A percentile compares a stretch with the other conserved stretches of the same genome.
These are phyloP conservation scores for Ceratobasidium sp. DNA, from an alignment of 1,284 basidiomycete species.

Conservation along the genomic window DNA sequence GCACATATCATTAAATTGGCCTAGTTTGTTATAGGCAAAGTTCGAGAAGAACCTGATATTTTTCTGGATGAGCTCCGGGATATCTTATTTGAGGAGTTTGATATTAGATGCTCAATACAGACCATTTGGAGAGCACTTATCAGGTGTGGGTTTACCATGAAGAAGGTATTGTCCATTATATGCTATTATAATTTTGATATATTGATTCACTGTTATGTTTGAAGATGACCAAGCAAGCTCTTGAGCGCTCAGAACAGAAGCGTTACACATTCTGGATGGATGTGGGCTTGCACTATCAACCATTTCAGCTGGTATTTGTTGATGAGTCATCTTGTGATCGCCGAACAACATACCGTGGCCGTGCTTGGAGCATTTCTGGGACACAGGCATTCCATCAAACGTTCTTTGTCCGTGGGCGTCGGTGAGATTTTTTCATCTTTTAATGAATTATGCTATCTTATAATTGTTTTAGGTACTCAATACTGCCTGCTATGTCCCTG, in stretches of 20 bases:
- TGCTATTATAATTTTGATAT: neutral
- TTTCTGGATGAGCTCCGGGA: slow-evolving; percentile 45
- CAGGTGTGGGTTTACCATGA: slow-evolving; percentile 29
- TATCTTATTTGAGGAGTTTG: slow-evolving; percentile 11
- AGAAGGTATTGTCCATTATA: slow-evolving; percentile 3
- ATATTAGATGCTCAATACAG: slow-evolving; percentile 2
- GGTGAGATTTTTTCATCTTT: slow-evolving; percentile 27
- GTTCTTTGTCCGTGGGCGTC: slow-evolving; percentile 44
- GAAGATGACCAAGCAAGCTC: slow-evolving; percentile 27
- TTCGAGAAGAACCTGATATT: slow-evolving; percentile 38
- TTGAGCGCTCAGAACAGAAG: slow-evolving; percentile 2
- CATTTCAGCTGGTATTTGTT: slow-evolving; percentile 48
- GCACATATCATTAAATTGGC: no score
- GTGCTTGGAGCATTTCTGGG: slow-evolving; percentile 43
- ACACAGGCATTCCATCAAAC: slow-evolving; percentile 12
- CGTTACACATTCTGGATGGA: slow-evolving; percentile 4
- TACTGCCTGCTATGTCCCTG: slow-evolving; percentile 56
- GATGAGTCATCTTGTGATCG: slow-evolving; percentile 46
- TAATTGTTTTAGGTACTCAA: slow-evolving; percentile 54
- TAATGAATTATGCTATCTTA: no score
- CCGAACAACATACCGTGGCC: slow-evolving; percentile 20
- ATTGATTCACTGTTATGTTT: neutral
- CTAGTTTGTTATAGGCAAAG: slow-evolving; percentile 40
- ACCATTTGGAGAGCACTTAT: slow-evolving; percentile 36
- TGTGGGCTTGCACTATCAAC: slow-evolving; percentile 7